phyloP scores from a whole-genome alignment of 2,329 filamentous ascomycete genomes.

The Sporothrix brunneoviolacea region DNA sequence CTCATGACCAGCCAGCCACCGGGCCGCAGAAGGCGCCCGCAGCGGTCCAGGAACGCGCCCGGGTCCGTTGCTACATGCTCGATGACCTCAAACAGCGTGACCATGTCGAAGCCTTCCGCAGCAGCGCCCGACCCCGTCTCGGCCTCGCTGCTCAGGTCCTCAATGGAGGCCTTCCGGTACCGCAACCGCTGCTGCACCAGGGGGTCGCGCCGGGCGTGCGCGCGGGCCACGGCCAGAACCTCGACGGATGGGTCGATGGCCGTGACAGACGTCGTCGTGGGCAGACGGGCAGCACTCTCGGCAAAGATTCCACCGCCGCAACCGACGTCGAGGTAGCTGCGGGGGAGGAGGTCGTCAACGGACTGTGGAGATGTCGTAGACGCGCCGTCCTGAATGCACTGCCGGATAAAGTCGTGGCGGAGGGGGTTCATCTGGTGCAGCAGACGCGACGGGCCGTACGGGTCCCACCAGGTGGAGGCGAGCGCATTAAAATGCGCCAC shows the following conservation, averaged over 20 bases:
- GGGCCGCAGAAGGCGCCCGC: constrained; percentile 71
- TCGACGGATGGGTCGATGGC: constrained; percentile 72
- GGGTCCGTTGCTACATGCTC: constrained; percentile 76
- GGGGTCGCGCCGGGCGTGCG: constrained; percentile 68
- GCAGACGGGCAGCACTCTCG: constrained; percentile 69
- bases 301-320: constrained; percentile 97
- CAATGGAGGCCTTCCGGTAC: constrained; percentile 73
- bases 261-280: constrained; percentile 56
- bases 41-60: constrained; percentile 62
- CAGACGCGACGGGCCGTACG: constrained; percentile 82
- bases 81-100: constrained; percentile 88
- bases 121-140: background rate
- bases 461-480: constrained; percentile 95
- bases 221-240: constrained; percentile 67
- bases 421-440: constrained; percentile 98
- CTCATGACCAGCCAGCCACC: constrained; percentile 90
- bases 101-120: constrained; percentile 57
- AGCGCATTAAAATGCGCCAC: constrained; percentile 92
- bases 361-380: constrained; percentile 3
- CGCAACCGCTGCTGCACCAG: constrained; percentile 53
- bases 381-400: constrained; percentile 49
- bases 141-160: constrained; percentile 44
- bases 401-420: constrained; percentile 82
- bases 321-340: constrained; percentile 82
- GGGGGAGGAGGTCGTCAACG: constrained; percentile 23